Evolutionary conservation across 352 stramenopile genomes (phyloP), one percentile per base, ranked within the genome.

Genomic region (Globisporangium rhizosaccharum): DNA sequence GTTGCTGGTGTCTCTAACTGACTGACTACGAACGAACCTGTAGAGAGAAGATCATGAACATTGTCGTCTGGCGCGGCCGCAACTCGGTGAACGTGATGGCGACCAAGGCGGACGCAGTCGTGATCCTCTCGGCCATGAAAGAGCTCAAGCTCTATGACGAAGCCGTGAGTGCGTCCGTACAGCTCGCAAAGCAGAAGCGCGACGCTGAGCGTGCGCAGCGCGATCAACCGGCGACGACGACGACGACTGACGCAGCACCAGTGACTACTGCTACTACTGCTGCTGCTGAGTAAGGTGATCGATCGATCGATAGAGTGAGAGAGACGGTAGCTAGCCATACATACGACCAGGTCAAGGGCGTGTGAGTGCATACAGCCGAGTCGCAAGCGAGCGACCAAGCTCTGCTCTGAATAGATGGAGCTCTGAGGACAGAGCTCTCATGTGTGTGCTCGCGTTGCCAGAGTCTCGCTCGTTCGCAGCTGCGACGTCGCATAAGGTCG

Each of bases 61-160:
- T 96, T 12, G 86, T 92, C 14, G 69, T 92, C 20, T 96, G 86
- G 86, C 82, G 86, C 56, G 86, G 86, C 23, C 82, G 82, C 42
- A 93, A 92, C 68, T 93, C 86, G 56, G 74, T 90, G 61, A 96
- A 90, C 62, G 73, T 90, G 55, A 96, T 96, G 86, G 75, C 84
- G 45, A 76, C 81, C 45, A 96, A 94, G 70, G 70, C 82, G 26
- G 86, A 96, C 70, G 71, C 84, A 10, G 71, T 77, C 14, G 82
- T 88, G 41, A 74, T 96, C 42, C 59, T 87, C 28, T 79, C 82
- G 51, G 84, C 85, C 25, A 88, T 96, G 79, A 96, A 93, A 65
- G 84, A 88, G 59, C 68, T 96, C 52, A 85, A 87, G 62, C 73
- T 92, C 12, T 96, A 83, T 61, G 70, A 90, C 56, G 30, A 57